Evolutionary conservation across 805 yeast genomes (phyloP), one percentile per base, ranked within the genome.

Genomic region (Suhomyces prunicola): DNA sequence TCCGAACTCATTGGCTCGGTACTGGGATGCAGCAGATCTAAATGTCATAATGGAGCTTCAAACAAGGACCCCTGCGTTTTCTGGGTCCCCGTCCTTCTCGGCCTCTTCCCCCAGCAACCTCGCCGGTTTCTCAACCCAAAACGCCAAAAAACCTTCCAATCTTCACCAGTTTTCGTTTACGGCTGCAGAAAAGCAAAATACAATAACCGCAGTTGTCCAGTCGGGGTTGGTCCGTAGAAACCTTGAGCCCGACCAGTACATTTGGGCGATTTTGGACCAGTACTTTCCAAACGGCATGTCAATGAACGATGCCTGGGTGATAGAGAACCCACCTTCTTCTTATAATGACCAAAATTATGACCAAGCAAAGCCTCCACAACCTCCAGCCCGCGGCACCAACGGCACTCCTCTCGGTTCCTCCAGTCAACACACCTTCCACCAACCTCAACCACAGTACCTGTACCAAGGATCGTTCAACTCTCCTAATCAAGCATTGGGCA

Each of bases 1-100:
- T 66, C 88, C 96, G 51, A 83, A 87, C 54, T 79, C 89, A 2
- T 63, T 87, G 52, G 88, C 84, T 3, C 66, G 80, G 55, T 65
- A 73, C 46, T 80, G 77, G 62, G 90, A 90, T 71, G 85, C 96
- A 7, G 83, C 96, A 9, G 90, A 88, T 64, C 53, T 86, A 57
- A 51, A 74, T 15, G 65, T 84, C 54, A 80, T 62, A 40, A 58
- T 71, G 60, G 71, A 63, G 46, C 51, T 59, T 31, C 50, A 8
- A 44, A 10, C 51, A 17, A 40, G 33, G 29, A 47, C 19, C 29
- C 27, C 45, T 41, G 47, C 42, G 24, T 44, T 42, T 26, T 15
- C 26, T 22, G 45, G 13, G 27, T 31, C 27, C 41, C 35, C 48
- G 12, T 39, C 42, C 22, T 19, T 39, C 5, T 17, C 24, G 23